Base-by-base conservation (phyloP, 2,329 filamentous ascomycete genomes). In the Xylaria polymorpha region DNA sequence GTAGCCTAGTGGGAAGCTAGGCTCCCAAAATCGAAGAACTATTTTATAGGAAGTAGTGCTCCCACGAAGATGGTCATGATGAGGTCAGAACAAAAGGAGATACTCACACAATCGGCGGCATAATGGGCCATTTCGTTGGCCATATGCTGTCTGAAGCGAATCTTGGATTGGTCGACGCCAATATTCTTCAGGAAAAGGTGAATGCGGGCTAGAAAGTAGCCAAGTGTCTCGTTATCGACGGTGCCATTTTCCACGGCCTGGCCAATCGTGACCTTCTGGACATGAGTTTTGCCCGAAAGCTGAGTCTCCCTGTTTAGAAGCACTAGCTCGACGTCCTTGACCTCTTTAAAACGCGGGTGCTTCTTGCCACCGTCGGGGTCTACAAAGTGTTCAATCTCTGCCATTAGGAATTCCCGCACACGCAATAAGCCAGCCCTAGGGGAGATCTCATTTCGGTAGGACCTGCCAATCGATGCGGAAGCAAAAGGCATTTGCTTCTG, bases 121-220 rank as follows among this genome's bases (percentile, higher is more conserved):
- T 99, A 99, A 83, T 99, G 96, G 18, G 96, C 87, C 62, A 66
- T 65, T 41, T 67, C 59, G 48, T 72, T 71, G 32, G 68, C 74
- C 94, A 99, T 98, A 83, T 99, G 96, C 83, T 99, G 96, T 77
- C 96, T 90, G 87, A 98, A 98, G 63, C 96, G 92, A 75, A 98
- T 88, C 86, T 98, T 99, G 73, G 85, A 87, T 79, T 89, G 85
- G 80, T 98, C 95, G 57, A 97, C 87, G 78, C 96, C 96, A 74
- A 99, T 91, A 82, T 91, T 94, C 77, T 92, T 81, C 74, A 98
- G 87, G 87, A 98, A 99, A 48, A 93, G 88, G 79, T 96, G 91
- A 77, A 99, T 98, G 65, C 96, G 91, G 53, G 94, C 96, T 58
- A 99, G 85, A 86, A 99, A 99, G 85, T 99, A 99, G 71, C 96